Conservation (phyloP, 2,329 filamentous ascomycete species). For the Ophiostoma quercus region DNA sequence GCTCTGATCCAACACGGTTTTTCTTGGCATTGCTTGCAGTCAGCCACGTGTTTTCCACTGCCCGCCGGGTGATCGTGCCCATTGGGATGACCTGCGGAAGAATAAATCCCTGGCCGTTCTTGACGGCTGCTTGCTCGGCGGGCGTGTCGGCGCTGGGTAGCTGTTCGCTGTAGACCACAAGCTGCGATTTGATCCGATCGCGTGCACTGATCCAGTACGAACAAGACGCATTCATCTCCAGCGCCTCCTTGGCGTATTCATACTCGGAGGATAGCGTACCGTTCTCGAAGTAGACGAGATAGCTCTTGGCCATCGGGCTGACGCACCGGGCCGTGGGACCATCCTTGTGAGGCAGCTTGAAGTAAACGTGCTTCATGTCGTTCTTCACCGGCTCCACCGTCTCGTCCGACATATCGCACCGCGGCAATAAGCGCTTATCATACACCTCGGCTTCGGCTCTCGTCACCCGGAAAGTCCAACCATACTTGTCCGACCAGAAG, state of each 20-base stretch:
- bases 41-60: conserved; percentile 97
- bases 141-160: not conserved
- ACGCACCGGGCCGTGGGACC: conserved; percentile 78
- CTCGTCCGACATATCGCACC: conserved; percentile 73
- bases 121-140: conserved; percentile 24
- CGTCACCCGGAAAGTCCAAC: conserved; percentile 84
- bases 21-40: conserved; percentile 96
- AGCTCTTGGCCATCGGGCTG: conserved; percentile 86
- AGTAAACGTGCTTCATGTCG: conserved; percentile 65
- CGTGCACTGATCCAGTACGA: conserved; percentile 98
- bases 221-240: conserved; percentile 98
- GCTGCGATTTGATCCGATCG: conserved; percentile 88
- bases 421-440: conserved; percentile 62
- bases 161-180: conserved; percentile 68
- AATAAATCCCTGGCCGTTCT: conserved; percentile 64
- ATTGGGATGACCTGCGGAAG: conserved; percentile 94
- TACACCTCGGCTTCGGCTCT: conserved; percentile 57
- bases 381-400: conserved; percentile 59
- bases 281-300: conserved; percentile 84
- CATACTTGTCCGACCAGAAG: conserved; percentile 87
- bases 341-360: conserved; percentile 95
- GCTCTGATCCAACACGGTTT: conserved; percentile 90
- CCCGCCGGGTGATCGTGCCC: conserved; percentile 91
- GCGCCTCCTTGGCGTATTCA: conserved; percentile 82
- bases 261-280: conserved; percentile 84